phyloP scores from a whole-genome alignment of 371 early-diverging fungal species.

The Mortierella sp. region DNA sequence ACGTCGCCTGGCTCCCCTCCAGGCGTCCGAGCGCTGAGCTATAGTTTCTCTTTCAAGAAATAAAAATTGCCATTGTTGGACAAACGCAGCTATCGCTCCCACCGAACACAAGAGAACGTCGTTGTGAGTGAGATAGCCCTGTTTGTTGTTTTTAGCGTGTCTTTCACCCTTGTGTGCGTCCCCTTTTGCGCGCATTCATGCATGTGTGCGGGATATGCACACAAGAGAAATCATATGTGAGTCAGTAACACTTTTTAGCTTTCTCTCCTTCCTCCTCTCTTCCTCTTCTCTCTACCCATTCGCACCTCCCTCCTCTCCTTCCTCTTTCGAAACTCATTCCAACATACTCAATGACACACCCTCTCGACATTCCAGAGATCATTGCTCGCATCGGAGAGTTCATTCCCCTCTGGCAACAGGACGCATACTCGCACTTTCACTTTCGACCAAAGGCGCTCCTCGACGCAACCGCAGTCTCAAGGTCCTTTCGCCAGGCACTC shows the following conservation, averaged over 20 bases:
- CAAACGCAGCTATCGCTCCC: background rate
- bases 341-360: background rate
- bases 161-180: background rate
- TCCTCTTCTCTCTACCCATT: background rate
- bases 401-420: conserved; percentile 17
- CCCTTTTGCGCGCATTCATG: background rate
- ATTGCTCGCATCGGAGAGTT: conserved; percentile 8
- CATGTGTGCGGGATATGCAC: background rate
- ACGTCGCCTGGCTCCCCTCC: background rate
- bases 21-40: background rate
- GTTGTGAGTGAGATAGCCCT: no score
- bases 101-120: background rate
- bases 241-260: background rate
- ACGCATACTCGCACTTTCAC: background rate
- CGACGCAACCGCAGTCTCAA: conserved; percentile 10
- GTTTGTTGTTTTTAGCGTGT: no score
- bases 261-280: background rate
- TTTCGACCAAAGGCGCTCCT: conserved; percentile 16
- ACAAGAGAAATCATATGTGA: background rate
- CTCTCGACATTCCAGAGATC: conserved; percentile 26
- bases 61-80: conserved; percentile 3
- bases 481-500: conserved; percentile 21
- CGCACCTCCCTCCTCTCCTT: background rate
- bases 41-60: background rate
- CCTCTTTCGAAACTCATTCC: background rate